Percentiles rank a stretch among this genome's conserved stretches.
phyloP scores from a whole-genome alignment of 148 eudicot species.

The Rhododendron simsii region DNA sequence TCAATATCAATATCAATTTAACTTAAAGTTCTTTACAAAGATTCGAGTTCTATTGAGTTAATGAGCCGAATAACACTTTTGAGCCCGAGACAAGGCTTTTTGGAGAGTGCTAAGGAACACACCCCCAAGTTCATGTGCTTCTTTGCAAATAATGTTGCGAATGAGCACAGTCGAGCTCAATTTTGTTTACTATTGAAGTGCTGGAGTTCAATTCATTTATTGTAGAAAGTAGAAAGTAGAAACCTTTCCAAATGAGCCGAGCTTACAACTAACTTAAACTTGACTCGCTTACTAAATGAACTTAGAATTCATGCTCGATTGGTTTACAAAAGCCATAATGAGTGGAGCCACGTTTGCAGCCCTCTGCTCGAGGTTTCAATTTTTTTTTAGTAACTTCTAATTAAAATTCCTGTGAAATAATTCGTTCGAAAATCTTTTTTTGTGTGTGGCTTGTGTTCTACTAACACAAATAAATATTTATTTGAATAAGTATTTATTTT shows the following conservation, averaged over 20 bases:
- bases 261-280: not conserved
- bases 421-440: not conserved
- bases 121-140: not conserved
- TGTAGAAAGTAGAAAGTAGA: no score
- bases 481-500: no score
- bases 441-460: no score
- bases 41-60: not conserved
- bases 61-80: not conserved
- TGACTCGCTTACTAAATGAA: not conserved
- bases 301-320: not conserved
- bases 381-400: no score
- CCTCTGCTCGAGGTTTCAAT: not conserved
- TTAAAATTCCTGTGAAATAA: no score
- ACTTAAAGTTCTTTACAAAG: not conserved
- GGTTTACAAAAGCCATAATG: not conserved
- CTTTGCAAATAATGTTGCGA: no score
- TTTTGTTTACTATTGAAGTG: not conserved
- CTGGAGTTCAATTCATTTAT: no score
- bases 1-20: not conserved
- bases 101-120: not conserved
- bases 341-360: not conserved
- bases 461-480: no score
- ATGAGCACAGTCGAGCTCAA: not conserved
- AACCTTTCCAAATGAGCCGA: not conserved
- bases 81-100: not conserved